These are phyloP conservation scores for Mortierella alpina DNA, from an alignment of 192 early-diverging fungal genomes.

Conservation along the genomic window DNA sequence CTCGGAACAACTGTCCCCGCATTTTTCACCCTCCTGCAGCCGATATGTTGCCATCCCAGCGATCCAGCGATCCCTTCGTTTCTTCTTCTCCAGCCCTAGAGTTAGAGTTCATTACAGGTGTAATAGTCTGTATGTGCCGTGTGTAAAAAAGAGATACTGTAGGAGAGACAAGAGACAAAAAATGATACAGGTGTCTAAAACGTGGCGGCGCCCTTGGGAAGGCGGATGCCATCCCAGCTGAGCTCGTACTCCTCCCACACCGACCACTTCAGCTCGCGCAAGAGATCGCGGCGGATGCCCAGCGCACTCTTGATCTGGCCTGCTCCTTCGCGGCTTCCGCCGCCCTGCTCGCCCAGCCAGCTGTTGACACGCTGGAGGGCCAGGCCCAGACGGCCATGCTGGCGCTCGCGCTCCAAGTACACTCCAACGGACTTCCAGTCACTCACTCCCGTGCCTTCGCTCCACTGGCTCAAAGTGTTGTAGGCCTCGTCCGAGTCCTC, in stretches of 20 bases:
- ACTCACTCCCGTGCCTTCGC: slow-evolving; percentile 61
- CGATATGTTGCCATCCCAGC: neutral
- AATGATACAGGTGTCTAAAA: slow-evolving; percentile 16
- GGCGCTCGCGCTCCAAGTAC: slow-evolving; percentile 67
- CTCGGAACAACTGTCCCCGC: no score
- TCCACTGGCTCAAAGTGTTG: slow-evolving; percentile 71
- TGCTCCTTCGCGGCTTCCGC: slow-evolving; percentile 58
- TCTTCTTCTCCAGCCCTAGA: no score
- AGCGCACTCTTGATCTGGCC: slow-evolving; percentile 67
- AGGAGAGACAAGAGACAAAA: slow-evolving; percentile 3
- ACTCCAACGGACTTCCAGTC: slow-evolving; percentile 67
- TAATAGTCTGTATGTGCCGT: no score
- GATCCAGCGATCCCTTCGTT: no score
- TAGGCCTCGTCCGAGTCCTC: slow-evolving; percentile 65
- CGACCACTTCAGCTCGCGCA: slow-evolving; percentile 74
- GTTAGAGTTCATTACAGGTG: no score
- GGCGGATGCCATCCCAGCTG: slow-evolving; percentile 64
- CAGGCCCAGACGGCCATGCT: slow-evolving; percentile 66
- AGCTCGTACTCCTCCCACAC: slow-evolving; percentile 77
- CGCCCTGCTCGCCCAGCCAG: slow-evolving; percentile 71
- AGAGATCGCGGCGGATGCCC: slow-evolving; percentile 64
- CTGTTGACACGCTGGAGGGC: slow-evolving; percentile 81
- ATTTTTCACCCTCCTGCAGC: no score
- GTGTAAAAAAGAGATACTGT: neutral
- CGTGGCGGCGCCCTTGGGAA: slow-evolving; percentile 43